These are phyloP conservation scores for Schizophyllum commune DNA, from an alignment of 1,284 basidiomycete species.

Conservation along the genomic window DNA sequence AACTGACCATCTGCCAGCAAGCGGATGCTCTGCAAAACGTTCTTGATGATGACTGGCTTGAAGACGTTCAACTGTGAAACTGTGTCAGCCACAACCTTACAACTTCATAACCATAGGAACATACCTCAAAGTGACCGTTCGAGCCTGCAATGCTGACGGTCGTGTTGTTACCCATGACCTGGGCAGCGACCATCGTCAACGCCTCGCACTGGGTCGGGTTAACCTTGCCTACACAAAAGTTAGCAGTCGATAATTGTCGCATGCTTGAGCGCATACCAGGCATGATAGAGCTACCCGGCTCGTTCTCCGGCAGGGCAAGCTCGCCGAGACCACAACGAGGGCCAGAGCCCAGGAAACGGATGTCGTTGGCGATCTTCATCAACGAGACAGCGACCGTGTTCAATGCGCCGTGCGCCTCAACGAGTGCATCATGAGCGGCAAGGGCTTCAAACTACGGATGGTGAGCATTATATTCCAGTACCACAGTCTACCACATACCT, in stretches of 20 bases:
- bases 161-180: slow-evolving; percentile 98
- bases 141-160: slow-evolving; percentile 89
- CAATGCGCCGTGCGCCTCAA: slow-evolving; percentile 94
- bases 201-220: slow-evolving; percentile 99
- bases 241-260: not conserved
- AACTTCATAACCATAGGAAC: slow-evolving; percentile 4
- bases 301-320: slow-evolving; percentile 93
- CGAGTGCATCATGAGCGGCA: slow-evolving; percentile 94
- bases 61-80: slow-evolving; percentile 87
- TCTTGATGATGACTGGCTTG: slow-evolving; percentile 98
- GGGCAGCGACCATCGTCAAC: slow-evolving; percentile 96
- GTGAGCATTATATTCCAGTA: not conserved
- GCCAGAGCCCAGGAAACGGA: slow-evolving; percentile 95
- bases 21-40: slow-evolving; percentile 93
- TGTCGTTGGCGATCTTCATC: slow-evolving; percentile 99
- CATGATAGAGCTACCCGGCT: slow-evolving; percentile 99
- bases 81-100: slow-evolving; percentile 5
- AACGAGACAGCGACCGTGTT: slow-evolving; percentile 93
- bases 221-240: slow-evolving; percentile 67
- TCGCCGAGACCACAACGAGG: slow-evolving; percentile 98
- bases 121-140: slow-evolving; percentile 94
- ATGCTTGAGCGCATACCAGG: slow-evolving; percentile 31
- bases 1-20: slow-evolving; percentile 81
- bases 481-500: slow-evolving; percentile 37
- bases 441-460: slow-evolving; percentile 84